phyloP scores from a whole-genome alignment of 805 yeast species.

The Saccharomycopsis sp. region DNA sequence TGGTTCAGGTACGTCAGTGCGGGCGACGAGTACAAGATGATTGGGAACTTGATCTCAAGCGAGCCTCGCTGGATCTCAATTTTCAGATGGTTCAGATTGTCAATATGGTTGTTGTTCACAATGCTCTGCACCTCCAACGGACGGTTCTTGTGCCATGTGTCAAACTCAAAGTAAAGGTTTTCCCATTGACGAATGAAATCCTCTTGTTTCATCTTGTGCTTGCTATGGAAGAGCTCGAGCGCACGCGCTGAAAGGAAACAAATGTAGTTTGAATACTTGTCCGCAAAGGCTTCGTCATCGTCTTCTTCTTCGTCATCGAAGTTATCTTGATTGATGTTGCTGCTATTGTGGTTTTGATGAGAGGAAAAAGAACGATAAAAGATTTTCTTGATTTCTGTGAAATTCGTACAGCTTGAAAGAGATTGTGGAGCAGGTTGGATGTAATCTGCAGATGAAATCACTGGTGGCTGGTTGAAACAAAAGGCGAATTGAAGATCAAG shows the following conservation, averaged over 20 bases:
- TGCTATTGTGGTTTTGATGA: too few relatives aligned
- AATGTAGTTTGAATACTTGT: slow-evolving; percentile 9
- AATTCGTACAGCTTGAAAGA: too few relatives aligned
- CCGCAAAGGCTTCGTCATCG: slow-evolving; percentile 5
- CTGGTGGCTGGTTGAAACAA: background rate
- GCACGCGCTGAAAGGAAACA: slow-evolving; percentile 7
- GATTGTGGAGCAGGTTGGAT: too few relatives aligned
- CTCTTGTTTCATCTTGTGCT: background rate
- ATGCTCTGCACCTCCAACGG: slow-evolving; percentile 7
- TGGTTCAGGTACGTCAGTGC: slow-evolving; percentile 7
- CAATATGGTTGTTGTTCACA: slow-evolving; percentile 9
- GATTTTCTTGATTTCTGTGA: too few relatives aligned
- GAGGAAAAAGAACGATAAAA: too few relatives aligned
- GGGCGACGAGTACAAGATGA: slow-evolving; percentile 3
- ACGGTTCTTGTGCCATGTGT: slow-evolving; percentile 9
- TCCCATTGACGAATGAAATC: slow-evolving; percentile 10
- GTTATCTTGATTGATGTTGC: too few relatives aligned
- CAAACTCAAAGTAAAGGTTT: background rate
- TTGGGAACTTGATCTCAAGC: slow-evolving; percentile 10
- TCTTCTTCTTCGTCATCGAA: too few relatives aligned
- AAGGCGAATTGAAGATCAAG: slow-evolving; percentile 16
- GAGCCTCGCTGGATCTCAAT: slow-evolving; percentile 2
- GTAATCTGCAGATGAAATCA: too few relatives aligned
- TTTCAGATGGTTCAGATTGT: slow-evolving; percentile 4
- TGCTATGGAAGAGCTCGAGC: slow-evolving; percentile 6